These are phyloP conservation scores for Sclerotinia trifoliorum DNA, from an alignment of 2,329 filamentous ascomycete species.

Conservation along the genomic window DNA sequence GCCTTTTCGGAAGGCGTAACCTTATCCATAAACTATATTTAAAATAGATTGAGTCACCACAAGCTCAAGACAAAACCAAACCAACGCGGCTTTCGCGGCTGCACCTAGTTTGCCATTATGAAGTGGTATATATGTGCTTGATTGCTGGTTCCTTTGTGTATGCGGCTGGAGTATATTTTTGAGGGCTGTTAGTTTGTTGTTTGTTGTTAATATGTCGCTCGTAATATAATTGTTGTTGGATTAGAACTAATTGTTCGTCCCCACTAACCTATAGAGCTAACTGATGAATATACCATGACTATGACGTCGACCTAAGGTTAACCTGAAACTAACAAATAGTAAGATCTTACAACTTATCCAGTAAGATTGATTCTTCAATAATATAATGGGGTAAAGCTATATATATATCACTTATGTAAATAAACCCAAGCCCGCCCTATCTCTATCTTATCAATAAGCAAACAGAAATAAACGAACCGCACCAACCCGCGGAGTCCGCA, in stretches of 20 bases:
- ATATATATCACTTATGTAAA: neutral
- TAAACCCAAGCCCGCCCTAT: too few relatives aligned
- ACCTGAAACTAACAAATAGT: neutral
- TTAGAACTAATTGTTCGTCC: neutral
- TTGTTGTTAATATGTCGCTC: neutral
- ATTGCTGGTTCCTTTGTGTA: neutral
- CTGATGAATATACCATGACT: neutral
- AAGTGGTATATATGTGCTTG: too few relatives aligned
- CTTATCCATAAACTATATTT: too few relatives aligned
- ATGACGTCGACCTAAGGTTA: neutral
- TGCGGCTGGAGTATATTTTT: neutral
- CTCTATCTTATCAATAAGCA: neutral
- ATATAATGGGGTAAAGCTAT: too few relatives aligned
- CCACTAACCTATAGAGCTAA: too few relatives aligned
- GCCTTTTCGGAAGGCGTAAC: neutral
- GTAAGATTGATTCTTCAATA: too few relatives aligned
- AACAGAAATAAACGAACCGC: too few relatives aligned
- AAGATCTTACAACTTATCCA: too few relatives aligned
- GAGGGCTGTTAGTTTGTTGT: neutral
- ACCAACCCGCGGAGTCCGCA: neutral
- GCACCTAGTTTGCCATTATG: neutral
- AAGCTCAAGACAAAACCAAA: neutral
- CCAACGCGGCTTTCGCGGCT: neutral
- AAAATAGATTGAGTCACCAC: neutral
- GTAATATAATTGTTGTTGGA: neutral